A percentile compares a stretch with the other conserved stretches of the same genome.
Evolutionary conservation across 352 stramenopile species (phyloP).

Genomic region (Elongisporangium senticosum): DNA sequence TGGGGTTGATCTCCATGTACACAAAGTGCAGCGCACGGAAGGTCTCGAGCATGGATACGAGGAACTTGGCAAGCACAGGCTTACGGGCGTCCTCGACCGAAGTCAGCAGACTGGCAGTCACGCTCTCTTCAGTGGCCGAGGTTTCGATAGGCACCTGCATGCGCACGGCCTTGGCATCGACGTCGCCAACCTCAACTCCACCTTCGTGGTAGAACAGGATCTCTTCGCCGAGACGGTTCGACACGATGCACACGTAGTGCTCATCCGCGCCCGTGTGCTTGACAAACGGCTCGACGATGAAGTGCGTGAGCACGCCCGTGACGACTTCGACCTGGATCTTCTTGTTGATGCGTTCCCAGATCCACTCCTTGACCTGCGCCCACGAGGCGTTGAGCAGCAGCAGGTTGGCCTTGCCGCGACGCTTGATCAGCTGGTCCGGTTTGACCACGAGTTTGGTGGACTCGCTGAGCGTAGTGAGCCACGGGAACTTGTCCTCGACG

Average conservation of each 20-base stretch:
- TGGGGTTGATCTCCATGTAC: slow-evolving; percentile 98
- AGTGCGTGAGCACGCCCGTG: slow-evolving; percentile 91
- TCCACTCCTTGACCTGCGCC: slow-evolving; percentile 90
- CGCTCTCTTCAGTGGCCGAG: slow-evolving; percentile 58
- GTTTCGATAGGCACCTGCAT: slow-evolving; percentile 84
- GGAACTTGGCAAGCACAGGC: slow-evolving; percentile 84
- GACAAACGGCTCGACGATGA: slow-evolving; percentile 97
- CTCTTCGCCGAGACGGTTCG: slow-evolving; percentile 92
- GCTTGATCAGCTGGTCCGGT: slow-evolving; percentile 97
- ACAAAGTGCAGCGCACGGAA: slow-evolving; percentile 96
- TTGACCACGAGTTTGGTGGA: slow-evolving; percentile 92
- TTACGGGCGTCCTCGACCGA: slow-evolving; percentile 80
- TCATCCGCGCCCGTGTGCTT: slow-evolving; percentile 90
- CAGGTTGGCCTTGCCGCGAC: slow-evolving; percentile 93
- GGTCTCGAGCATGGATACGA: slow-evolving; percentile 87
- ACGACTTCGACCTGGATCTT: slow-evolving; percentile 90
- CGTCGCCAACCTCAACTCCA: slow-evolving; percentile 94
- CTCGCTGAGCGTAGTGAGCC: slow-evolving; percentile 66
- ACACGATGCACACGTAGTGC: slow-evolving; percentile 97
- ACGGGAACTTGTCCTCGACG: slow-evolving; percentile 75
- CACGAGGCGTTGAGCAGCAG: slow-evolving; percentile 93
- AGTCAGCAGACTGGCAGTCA: slow-evolving; percentile 65
- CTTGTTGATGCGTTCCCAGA: slow-evolving; percentile 91
- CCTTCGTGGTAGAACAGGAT: slow-evolving; percentile 96
- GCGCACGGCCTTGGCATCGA: slow-evolving; percentile 91